phyloP scores from a whole-genome alignment of 805 yeast species.

The Sungouiella thailandica region DNA sequence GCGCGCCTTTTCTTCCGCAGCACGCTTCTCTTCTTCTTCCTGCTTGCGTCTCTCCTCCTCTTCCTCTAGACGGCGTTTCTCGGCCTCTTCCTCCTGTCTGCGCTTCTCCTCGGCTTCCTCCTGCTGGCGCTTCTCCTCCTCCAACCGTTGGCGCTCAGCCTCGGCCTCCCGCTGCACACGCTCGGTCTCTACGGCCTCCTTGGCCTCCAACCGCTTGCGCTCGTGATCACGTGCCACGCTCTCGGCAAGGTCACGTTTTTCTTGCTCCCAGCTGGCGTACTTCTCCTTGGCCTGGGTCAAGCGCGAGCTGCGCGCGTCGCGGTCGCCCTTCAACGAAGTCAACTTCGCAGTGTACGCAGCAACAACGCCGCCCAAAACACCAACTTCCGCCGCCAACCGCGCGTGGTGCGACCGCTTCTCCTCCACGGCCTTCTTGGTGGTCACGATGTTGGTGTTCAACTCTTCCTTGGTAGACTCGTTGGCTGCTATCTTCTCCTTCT shows the following conservation, averaged over 20 bases:
- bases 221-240: constrained; percentile 22
- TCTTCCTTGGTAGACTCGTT: constrained; percentile 36
- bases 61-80: constrained; percentile 1
- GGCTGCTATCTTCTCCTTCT: constrained; percentile 23
- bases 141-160: constrained; percentile 10
- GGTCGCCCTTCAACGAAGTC: constrained; percentile 32
- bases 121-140: constrained; percentile 10
- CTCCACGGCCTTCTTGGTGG: constrained; percentile 31
- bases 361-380: constrained; percentile 36
- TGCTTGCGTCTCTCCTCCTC: constrained; percentile 6
- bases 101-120: constrained; percentile 12
- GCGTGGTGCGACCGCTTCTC: constrained; percentile 34
- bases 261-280: constrained; percentile 39
- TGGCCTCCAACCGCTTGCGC: constrained; percentile 27
- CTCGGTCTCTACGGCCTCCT: constrained; percentile 26
- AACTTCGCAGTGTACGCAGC: constrained; percentile 43
- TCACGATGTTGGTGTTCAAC: constrained; percentile 33
- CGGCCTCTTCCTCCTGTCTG: constrained; percentile 10
- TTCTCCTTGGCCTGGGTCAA: constrained; percentile 39
- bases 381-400: constrained; percentile 39
- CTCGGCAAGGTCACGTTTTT: constrained; percentile 37
- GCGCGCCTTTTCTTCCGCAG: constrained; percentile 7
- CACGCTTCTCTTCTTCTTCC: constrained; percentile 8
- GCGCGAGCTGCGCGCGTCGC: constrained; percentile 30
- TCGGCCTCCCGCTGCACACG: constrained; percentile 10